Conservation (phyloP, 371 early-diverging fungal genomes). For the Mortierella sp. region DNA sequence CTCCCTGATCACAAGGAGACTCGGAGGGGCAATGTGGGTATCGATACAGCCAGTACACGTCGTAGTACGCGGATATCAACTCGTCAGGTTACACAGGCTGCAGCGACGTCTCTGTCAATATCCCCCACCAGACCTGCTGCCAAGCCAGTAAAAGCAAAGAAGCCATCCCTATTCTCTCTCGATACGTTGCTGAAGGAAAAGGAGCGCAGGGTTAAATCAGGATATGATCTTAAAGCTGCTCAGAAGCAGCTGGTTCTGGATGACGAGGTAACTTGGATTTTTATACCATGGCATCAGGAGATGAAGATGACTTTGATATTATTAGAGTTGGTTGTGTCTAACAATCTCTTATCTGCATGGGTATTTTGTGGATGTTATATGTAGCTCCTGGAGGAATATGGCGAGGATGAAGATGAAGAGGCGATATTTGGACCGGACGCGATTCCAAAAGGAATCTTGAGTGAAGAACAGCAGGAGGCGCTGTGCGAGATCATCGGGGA, state of each 20-base stretch:
- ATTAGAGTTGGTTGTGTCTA: no score
- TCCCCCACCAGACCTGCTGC: background rate
- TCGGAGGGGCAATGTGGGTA: no score
- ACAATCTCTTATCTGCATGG: no score
- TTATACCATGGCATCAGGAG: no score
- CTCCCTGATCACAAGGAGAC: background rate
- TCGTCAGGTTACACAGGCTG: background rate
- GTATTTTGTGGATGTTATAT: background rate
- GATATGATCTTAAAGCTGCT: slow-evolving; percentile 33
- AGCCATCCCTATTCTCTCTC: slow-evolving; percentile 24
- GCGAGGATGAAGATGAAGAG: slow-evolving; percentile 23
- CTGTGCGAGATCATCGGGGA: slow-evolving; percentile 35
- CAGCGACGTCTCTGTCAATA: background rate
- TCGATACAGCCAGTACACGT: background rate
- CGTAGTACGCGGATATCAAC: slow-evolving; percentile 13
- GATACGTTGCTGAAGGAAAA: slow-evolving; percentile 42
- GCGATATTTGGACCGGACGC: background rate
- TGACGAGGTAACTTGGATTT: slow-evolving; percentile 34
- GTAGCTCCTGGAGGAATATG: slow-evolving; percentile 28
- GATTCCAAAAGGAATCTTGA: slow-evolving; percentile 37
- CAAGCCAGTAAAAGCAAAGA: slow-evolving; percentile 5
- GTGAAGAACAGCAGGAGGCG: slow-evolving; percentile 33
- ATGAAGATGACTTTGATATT: no score
- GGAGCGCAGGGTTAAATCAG: slow-evolving; percentile 25
- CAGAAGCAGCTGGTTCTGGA: slow-evolving; percentile 5